phyloP scores from a whole-genome alignment of 2,329 filamentous ascomycete species.

The Penicillium freii region DNA sequence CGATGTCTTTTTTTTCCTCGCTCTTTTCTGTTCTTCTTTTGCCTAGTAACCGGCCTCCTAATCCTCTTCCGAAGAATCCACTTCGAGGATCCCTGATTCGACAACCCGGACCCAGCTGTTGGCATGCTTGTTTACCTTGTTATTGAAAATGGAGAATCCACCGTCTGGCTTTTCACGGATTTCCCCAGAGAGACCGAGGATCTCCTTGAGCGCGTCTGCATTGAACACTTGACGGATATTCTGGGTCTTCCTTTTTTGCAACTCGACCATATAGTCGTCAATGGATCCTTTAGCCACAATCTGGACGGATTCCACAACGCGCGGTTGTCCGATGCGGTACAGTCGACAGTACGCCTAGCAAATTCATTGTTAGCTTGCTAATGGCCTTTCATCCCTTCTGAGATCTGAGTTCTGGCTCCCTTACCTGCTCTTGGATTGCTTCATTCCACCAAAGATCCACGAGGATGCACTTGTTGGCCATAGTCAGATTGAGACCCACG shows the following conservation, averaged over 20 bases:
- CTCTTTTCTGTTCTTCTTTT: background rate
- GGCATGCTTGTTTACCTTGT: background rate
- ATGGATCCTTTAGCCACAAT: background rate
- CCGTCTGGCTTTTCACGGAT: background rate
- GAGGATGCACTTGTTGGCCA: slow-evolving; percentile 7
- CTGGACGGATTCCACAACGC: background rate
- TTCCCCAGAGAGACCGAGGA: background rate
- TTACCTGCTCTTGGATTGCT: slow-evolving; percentile 3
- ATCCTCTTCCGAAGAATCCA: background rate
- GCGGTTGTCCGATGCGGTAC: background rate
- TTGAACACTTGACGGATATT: background rate
- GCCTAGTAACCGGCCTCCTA: background rate
- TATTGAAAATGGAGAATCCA: background rate
- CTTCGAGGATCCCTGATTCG: background rate
- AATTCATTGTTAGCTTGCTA: background rate
- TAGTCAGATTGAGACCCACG: slow-evolving; percentile 1
- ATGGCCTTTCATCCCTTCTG: background rate
- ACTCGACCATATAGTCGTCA: background rate
- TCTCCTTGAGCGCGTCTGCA: background rate
- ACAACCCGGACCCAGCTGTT: background rate
- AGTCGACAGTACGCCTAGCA: background rate
- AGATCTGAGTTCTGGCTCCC: background rate
- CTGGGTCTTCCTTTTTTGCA: background rate
- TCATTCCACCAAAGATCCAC: slow-evolving; percentile 10
- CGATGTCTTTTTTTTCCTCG: background rate